phyloP scores from a whole-genome alignment of 2,329 filamentous ascomycete species.

The Cordyceps tenuipes region DNA sequence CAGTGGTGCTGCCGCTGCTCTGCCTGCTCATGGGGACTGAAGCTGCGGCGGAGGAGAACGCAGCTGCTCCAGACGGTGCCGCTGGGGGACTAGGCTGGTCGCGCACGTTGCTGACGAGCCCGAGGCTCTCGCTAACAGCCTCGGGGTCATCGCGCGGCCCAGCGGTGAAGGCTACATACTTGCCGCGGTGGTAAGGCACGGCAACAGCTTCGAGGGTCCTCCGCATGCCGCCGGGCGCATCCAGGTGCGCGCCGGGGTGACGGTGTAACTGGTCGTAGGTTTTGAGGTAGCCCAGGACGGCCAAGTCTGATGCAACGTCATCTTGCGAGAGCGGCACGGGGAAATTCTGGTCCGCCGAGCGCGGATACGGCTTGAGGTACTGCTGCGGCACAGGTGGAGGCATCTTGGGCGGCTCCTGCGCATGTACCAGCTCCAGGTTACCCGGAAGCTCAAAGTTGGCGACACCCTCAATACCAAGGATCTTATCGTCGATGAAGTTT shows the following conservation, averaged over 20 bases:
- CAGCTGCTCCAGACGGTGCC: slow-evolving; percentile 17
- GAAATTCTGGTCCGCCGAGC: slow-evolving; percentile 47
- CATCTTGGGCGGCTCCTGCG: slow-evolving; percentile 48
- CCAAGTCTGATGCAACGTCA: slow-evolving; percentile 46
- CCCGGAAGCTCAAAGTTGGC: slow-evolving; percentile 50
- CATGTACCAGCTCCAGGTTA: slow-evolving; percentile 49
- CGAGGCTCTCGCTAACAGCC: slow-evolving; percentile 40
- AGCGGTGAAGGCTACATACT: slow-evolving; percentile 40
- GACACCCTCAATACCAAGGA: slow-evolving; percentile 52
- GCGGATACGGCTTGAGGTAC: slow-evolving; percentile 50
- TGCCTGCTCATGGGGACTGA: slow-evolving; percentile 47
- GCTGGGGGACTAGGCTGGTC: slow-evolving; percentile 29
- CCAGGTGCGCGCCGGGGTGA: slow-evolving; percentile 48
- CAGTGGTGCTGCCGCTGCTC: slow-evolving; percentile 39
- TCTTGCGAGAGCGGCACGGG: slow-evolving; percentile 42
- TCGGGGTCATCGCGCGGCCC: slow-evolving; percentile 41
- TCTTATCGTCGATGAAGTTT: slow-evolving; percentile 49
- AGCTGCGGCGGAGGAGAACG: slow-evolving; percentile 27
- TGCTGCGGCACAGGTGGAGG: slow-evolving; percentile 48
- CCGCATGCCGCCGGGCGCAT: slow-evolving; percentile 36
- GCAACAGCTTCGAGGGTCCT: slow-evolving; percentile 49
- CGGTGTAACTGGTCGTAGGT: slow-evolving; percentile 47
- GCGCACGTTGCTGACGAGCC: slow-evolving; percentile 37
- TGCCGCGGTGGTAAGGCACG: slow-evolving; percentile 36
- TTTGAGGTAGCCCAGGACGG: slow-evolving; percentile 50